Base-by-base conservation (phyloP, 805 yeast species). In the Clavispora vitiphila region DNA sequence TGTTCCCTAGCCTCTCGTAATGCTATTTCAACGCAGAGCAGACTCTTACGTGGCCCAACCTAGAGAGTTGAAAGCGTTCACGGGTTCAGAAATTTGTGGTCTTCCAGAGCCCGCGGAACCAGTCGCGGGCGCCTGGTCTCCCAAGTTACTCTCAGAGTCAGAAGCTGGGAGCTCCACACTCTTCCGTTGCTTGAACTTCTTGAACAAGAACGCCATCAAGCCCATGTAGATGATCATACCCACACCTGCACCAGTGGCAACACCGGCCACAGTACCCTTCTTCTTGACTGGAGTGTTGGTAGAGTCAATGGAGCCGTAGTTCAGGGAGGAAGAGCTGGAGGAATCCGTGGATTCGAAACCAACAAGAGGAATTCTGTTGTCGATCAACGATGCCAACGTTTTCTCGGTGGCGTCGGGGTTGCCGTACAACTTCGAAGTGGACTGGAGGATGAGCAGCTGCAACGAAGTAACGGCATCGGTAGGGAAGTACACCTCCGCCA, bases 401-500 rank as follows among this genome's bases (percentile, higher is more conserved):
- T 63, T 56, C 43, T 77, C 76, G 6, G 86, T 74, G 1, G 72
- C 53, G 51, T 75, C 77, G 15, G 81, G 73, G 58, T 81, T 79
- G 39, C 67, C 50, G 64, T 84, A 91, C 37, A 93, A 59, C 19
- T 53, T 43, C 3, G 96, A 86, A n/a, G 67, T 52, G 0, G 71
- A 49, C 43, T 80, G 64, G 38, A 68, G 63, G 34, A 91, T 61
- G 29, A 71, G 61, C 14, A 62, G 62, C 44, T 77, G 76, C 48
- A 91, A 69, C 0, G 66, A 58, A 1, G 60, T 52, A 14, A 86
- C 73, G 23, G 73, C 63, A 10, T 62, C 59, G 9, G 65, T 59
- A 18, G 96, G 96, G 67, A 88, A 83, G 59, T 85, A 88, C 41
- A 87, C 83, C 59, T 84, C 84, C 6, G 97, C 98, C 46, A 90